These are phyloP conservation scores for Clathrospora elynae DNA, from an alignment of 2,329 filamentous ascomycete species.

Conservation along the genomic window DNA sequence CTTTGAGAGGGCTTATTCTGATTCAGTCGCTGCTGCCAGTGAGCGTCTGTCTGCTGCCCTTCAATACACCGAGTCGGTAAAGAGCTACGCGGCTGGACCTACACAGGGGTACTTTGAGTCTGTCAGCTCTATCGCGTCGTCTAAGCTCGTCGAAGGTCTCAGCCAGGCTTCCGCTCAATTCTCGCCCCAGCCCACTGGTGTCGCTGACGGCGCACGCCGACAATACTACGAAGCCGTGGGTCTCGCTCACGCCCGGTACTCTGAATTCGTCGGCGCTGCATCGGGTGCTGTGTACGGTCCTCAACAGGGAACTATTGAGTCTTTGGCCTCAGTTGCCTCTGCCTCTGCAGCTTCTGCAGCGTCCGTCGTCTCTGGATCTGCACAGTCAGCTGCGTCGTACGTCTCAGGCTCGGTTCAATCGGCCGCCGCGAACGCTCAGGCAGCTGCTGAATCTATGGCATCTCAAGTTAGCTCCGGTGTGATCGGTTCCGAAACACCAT, in stretches of 20 bases:
- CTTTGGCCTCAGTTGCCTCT: conserved; percentile 46
- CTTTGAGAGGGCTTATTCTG: conserved; percentile 70
- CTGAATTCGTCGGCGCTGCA: conserved; percentile 73
- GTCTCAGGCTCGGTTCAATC: conserved; percentile 42
- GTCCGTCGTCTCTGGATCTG: conserved; percentile 53
- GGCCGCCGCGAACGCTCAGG: conserved; percentile 54
- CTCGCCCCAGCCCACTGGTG: conserved; percentile 64
- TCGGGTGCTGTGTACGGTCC: conserved; percentile 69
- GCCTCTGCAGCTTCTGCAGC: conserved; percentile 48
- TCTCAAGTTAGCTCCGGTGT: conserved; percentile 55
- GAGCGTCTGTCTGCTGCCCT: conserved; percentile 62
- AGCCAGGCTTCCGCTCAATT: conserved; percentile 73
- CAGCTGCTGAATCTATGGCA: conserved; percentile 52
- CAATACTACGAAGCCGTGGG: conserved; percentile 80
- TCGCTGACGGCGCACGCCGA: conserved; percentile 65
- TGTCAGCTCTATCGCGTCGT: conserved; percentile 70
- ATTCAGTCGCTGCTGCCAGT: conserved; percentile 66
- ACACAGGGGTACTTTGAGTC: conserved; percentile 59
- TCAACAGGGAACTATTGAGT: conserved; percentile 42
- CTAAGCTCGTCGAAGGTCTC: conserved; percentile 71
- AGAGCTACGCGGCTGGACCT: conserved; percentile 48
- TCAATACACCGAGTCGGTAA: conserved; percentile 49
- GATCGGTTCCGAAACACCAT: conserved; percentile 55
- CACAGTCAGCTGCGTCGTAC: conserved; percentile 58
- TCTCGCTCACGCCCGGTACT: conserved; percentile 77